phyloP scores from a whole-genome alignment of 2,329 filamentous ascomycete species.

The Diaporthe velutina region DNA sequence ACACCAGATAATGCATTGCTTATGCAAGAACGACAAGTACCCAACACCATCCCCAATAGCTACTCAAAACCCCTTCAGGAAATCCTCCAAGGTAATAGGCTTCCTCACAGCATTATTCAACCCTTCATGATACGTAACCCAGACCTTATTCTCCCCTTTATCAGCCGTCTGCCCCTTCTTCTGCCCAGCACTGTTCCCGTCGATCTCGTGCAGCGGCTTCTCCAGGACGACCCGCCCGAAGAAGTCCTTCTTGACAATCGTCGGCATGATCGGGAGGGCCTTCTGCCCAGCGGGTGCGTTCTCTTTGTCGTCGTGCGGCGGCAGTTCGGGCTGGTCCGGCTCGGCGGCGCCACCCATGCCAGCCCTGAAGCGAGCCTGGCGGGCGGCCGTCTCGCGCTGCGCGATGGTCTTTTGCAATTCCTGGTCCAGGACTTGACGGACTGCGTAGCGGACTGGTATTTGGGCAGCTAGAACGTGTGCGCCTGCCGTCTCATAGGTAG shows the following conservation, averaged over 20 bases:
- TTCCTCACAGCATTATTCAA: conserved; percentile 94
- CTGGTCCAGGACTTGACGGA: conserved; percentile 92
- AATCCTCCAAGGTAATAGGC: conserved; percentile 83
- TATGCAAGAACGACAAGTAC: too few species aligned
- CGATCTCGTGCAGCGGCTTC: conserved; percentile 59
- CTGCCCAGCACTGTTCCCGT: conserved; percentile 50
- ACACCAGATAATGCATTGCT: neutral
- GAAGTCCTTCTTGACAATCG: conserved; percentile 45
- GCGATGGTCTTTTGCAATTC: conserved; percentile 83
- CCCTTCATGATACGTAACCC: conserved; percentile 92
- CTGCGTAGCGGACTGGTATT: conserved; percentile 87
- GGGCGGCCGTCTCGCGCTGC: conserved; percentile 73
- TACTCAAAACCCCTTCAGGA: conserved; percentile 74
- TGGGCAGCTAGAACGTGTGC: conserved; percentile 67
- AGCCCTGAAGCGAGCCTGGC: conserved; percentile 75
- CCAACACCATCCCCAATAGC: neutral
- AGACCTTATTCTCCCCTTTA: conserved; percentile 73
- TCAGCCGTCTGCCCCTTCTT: conserved; percentile 46
- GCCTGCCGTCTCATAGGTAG: conserved; percentile 78
- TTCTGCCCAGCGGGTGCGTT: conserved; percentile 50
- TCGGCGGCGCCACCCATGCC: conserved; percentile 53
- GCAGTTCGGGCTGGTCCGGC: neutral
- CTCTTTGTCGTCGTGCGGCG: conserved; percentile 52
- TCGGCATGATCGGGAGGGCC: conserved; percentile 19
- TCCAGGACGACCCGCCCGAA: conserved; percentile 63